Percentiles rank a stretch among this genome's conserved stretches.
These are phyloP conservation scores for Diaporthe caulivora DNA, from an alignment of 2,329 filamentous ascomycete species.

Conservation along the genomic window DNA sequence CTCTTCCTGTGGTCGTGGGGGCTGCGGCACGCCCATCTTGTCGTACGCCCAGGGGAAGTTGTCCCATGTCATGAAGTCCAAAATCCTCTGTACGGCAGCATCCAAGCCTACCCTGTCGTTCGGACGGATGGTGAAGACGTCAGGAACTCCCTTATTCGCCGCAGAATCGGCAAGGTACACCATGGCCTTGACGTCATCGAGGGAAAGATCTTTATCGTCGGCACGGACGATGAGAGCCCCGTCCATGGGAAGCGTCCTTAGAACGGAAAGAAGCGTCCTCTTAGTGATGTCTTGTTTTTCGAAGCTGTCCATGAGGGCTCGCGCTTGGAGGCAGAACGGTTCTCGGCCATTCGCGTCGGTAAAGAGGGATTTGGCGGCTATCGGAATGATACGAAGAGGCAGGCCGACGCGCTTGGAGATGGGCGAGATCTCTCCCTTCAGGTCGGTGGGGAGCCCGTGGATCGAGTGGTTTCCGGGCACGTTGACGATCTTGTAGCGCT, in stretches of 20 bases:
- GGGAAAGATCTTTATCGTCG: neutral
- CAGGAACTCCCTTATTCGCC: too few species aligned
- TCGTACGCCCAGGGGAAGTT: neutral
- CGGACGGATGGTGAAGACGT: too few species aligned
- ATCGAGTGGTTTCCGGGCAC: neutral
- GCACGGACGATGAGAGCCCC: neutral
- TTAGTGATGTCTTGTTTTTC: neutral
- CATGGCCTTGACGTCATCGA: neutral
- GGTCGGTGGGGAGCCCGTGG: neutral
- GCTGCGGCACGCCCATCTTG: neutral
- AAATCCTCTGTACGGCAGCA: neutral
- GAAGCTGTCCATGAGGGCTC: neutral
- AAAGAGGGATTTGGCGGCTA: accelerated
- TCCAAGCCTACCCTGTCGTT: accelerated
- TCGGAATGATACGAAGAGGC: neutral
- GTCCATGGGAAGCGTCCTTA: neutral
- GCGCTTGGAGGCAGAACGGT: neutral
- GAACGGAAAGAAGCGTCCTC: too few species aligned
- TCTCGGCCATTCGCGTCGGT: too few species aligned
- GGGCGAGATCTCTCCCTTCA: neutral
- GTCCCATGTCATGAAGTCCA: neutral
- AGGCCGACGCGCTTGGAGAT: neutral
- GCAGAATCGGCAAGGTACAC: neutral
- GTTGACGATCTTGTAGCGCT: neutral
- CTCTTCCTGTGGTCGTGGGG: neutral